phyloP scores from a whole-genome alignment of 1,139 yeast species.

The Sugiyamaella castrensis region DNA sequence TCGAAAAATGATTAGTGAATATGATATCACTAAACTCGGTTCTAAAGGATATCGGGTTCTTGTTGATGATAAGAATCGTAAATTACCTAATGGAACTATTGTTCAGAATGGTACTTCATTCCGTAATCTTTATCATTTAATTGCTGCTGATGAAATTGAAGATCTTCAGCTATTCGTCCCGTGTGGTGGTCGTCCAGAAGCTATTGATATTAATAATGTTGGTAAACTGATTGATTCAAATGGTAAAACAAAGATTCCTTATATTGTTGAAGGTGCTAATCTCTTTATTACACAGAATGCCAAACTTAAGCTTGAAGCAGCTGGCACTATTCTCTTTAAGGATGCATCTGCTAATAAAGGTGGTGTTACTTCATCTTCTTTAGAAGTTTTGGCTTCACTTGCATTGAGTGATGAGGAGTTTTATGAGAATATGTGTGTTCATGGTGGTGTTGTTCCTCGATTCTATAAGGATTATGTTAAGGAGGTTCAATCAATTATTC shows the following conservation, averaged over 20 bases:
- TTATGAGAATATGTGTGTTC: conserved; percentile 69
- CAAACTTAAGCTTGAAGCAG: conserved; percentile 76
- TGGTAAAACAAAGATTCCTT: conserved; percentile 76
- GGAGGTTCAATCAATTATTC: conserved; percentile 75
- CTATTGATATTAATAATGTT: conserved; percentile 86
- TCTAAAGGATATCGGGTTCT: conserved; percentile 74
- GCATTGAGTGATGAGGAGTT: conserved; percentile 86
- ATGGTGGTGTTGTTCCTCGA: conserved; percentile 49
- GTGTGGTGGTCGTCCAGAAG: conserved; percentile 98
- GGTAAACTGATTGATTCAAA: conserved; percentile 69
- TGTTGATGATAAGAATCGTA: conserved; percentile 80
- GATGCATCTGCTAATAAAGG: conserved; percentile 98
- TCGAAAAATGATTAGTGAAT: conserved; percentile 73
- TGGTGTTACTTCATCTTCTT: conserved; percentile 95
- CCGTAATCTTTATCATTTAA: conserved; percentile 86
- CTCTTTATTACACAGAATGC: conserved; percentile 94
- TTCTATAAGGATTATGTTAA: conserved; percentile 80
- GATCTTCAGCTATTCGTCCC: conserved; percentile 84
- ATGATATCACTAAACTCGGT: conserved; percentile 64
- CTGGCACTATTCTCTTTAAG: conserved; percentile 84
- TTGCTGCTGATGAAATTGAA: conserved; percentile 51
- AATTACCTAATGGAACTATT: conserved; percentile 70
- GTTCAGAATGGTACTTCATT: conserved; percentile 87
- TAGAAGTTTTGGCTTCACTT: conserved; percentile 92
- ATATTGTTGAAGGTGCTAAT: conserved; percentile 96